Base-by-base conservation (phyloP, 2,329 filamentous ascomycete genomes). In the Colletotrichum costaricense region DNA sequence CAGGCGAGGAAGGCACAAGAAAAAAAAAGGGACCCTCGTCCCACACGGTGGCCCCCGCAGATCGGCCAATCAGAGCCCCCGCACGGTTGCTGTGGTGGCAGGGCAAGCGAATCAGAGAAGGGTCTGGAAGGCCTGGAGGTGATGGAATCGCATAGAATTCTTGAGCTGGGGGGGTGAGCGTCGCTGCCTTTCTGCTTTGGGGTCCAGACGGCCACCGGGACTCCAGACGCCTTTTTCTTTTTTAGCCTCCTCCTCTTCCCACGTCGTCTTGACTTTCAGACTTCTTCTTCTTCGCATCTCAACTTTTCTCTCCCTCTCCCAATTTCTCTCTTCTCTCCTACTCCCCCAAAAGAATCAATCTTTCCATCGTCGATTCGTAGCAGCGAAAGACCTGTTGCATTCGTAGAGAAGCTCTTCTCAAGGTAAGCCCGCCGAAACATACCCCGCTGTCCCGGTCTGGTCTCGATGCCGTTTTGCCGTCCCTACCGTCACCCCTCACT, bases 141-240 rank as follows among this genome's bases (percentile, higher is more conserved):
- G 83, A 81, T 85, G 80, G 84, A 85, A 85, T 84, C 84, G 77
- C 81, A 85, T 85, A 84, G 84, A 85, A 85, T 82, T 83, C 81
- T 81, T 79, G 77, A 78, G 78, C 69, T 76, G 77, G 74, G 70
- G 73, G 69, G 68, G 73, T 75, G 75, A 74, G 72, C 74, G 74
- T 75, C 67, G 59, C 66, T 73, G 71, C 66, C 63, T 69, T 64
- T 59, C 49, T 67, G 65, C 60, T 49, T 63, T 46, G 42, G 42
- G 42, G 42, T 49, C 42, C 42, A 49, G 42, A n/a, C 19, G 42
- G 38, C 38, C 38, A 42, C 38, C 38, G 16, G 19, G 42, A 56
- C 33, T 26, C 69, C 58, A 28, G 70, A 49, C 66, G 74, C 76
- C 76, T 75, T 67, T 77, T 80, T 81, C 82, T 81, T 82, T 84